Base-by-base conservation (phyloP, 495 filamentous ascomycete genomes). In the Durotheca rogersii region DNA sequence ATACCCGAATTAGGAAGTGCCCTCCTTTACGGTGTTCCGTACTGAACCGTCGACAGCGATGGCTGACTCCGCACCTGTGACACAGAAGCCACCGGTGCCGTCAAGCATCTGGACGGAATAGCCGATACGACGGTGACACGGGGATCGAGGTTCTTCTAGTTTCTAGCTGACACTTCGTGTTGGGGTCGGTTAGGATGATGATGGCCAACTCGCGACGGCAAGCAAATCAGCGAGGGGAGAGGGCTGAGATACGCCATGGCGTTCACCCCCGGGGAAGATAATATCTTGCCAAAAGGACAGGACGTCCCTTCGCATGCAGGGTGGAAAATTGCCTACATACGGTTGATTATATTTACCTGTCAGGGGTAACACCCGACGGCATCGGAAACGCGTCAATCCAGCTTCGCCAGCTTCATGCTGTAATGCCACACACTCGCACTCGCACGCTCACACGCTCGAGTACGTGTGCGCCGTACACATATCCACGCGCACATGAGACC, bases 321-420 rank as follows among this genome's bases (percentile, higher is more conserved):
- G 27, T 38, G 17, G 20, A 15, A 32, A 25, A 36, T 38, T 34
- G 41, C 23, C 23, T 27, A 27, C 23, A 27, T 27, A 9, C 9
- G 9, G 9, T 27, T 33, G 20, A 40, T 33, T 31, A 43, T 35
- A 47, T 47, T 33, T 57, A 53, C 40, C 41, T 47, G 36, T 31
- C 41, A 59, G 50, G 48, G 56, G 56, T 59, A 53, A 53, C 50
- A 59, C 56, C 56, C 56, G 56, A 53, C 34, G 30, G 50, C 41
- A 38, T 53, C 49, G 56, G 45, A 53, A 46, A 53, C 45, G 40
- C 44, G 49, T 53, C 49, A 53, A 41, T 53, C 44, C 43, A 30
- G n/a, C n/a, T 30, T 14, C 27, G 27, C 45, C 20, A 33, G 5
- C 33, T 45, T 29, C 23, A 27, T 27, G 23, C 9, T 27, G 23